These are phyloP conservation scores for Prunus persica DNA, from an alignment of 306 rosid genomes.

Conservation along the genomic window DNA sequence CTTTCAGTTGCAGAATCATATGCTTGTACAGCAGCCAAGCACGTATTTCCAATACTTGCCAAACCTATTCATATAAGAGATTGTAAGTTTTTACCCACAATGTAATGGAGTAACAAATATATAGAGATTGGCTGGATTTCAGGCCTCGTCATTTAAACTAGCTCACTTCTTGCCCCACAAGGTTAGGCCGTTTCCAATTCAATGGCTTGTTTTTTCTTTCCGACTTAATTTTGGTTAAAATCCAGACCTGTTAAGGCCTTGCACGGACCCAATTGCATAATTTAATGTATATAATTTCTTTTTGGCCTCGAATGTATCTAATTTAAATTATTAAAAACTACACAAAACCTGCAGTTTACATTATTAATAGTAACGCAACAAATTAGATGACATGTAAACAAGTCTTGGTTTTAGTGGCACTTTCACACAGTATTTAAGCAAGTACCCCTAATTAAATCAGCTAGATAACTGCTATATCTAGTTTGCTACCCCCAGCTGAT, in stretches of 20 bases:
- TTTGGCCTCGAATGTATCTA: too few relatives aligned
- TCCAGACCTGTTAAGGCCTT: background rate
- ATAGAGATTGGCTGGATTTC: conserved; percentile 2
- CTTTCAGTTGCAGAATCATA: conserved; percentile 78
- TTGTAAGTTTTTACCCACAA: background rate
- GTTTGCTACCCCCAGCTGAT: background rate
- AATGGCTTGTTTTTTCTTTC: too few relatives aligned
- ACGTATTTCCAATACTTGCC: conserved; percentile 66
- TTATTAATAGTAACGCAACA: background rate
- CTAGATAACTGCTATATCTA: too few relatives aligned
- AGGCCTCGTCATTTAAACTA: conserved; percentile 1
- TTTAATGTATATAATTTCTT: too few relatives aligned
- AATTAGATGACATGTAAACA: background rate
- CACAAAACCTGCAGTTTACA: background rate
- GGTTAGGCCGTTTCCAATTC: background rate
- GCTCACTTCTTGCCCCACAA: background rate
- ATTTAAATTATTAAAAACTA: background rate
- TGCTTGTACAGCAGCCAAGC: conserved; percentile 84
- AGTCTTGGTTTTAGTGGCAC: too few relatives aligned
- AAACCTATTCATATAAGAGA: conserved; percentile 40
- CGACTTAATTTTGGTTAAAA: too few relatives aligned
- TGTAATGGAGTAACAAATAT: background rate
- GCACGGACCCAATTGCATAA: too few relatives aligned
- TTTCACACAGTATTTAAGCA: too few relatives aligned
- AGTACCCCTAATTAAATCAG: too few relatives aligned